Percentiles rank a stretch among this genome's conserved stretches.
Evolutionary conservation across 2,329 filamentous ascomycete species (phyloP).

Genomic region (Nemania diffusa): DNA sequence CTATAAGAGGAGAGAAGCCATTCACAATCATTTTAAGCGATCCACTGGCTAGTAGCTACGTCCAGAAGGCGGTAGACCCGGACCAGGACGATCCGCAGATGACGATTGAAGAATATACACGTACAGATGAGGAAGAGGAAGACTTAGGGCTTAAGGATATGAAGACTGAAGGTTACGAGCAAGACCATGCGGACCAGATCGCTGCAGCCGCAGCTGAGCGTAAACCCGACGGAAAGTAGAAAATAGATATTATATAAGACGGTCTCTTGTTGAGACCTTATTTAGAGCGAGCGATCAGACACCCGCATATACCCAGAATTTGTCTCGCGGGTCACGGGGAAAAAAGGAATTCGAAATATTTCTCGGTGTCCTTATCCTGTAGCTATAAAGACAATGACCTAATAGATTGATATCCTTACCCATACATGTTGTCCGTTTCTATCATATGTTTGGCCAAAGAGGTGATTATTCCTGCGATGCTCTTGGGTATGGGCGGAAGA

Average conservation of each 20-base stretch:
- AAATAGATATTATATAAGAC: slow-evolving; percentile 21
- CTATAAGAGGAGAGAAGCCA: slow-evolving; percentile 80
- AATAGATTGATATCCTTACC: not conserved
- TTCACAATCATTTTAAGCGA: slow-evolving; percentile 89
- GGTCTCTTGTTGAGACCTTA: not conserved
- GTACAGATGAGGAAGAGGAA: slow-evolving; percentile 93
- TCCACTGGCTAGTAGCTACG: slow-evolving; percentile 90
- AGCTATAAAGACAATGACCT: not conserved
- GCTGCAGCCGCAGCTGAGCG: slow-evolving; percentile 11
- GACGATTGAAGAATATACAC: slow-evolving; percentile 80
- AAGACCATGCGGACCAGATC: slow-evolving; percentile 52
- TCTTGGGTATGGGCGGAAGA: not conserved
- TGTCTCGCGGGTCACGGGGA: not conserved
- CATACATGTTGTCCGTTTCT: not conserved
- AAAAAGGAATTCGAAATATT: not conserved
- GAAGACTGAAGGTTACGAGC: slow-evolving; percentile 87
- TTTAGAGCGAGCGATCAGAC: slow-evolving; percentile 2
- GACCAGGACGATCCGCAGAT: slow-evolving; percentile 79
- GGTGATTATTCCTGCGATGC: not conserved
- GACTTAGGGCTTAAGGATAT: slow-evolving; percentile 92
- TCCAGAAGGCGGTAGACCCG: slow-evolving; percentile 87
- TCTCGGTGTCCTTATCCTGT: not conserved
- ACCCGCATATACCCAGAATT: not conserved
- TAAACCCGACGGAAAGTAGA: not conserved
- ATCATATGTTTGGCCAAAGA: not conserved